Percentiles rank a stretch among this genome's conserved stretches.
Evolutionary conservation across 305 asterid genomes (phyloP).

Genomic region (Fraxinus baroniana): DNA sequence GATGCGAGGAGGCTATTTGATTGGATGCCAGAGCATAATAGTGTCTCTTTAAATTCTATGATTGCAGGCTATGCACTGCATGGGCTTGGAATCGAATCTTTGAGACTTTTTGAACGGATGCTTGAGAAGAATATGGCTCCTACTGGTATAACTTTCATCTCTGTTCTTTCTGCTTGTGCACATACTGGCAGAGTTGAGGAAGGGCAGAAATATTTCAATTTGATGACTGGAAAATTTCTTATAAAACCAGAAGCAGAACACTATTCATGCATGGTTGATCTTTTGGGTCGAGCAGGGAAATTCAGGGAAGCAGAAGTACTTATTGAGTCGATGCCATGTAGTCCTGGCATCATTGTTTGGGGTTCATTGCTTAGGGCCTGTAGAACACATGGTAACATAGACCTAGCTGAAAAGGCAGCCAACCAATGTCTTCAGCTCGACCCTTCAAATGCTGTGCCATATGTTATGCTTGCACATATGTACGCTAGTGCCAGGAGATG

Average conservation of each 20-base stretch:
- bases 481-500: slow-evolving; percentile 49
- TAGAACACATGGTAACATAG: slow-evolving; percentile 50
- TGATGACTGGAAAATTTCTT: slow-evolving; percentile 53
- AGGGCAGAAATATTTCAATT: slow-evolving; percentile 49
- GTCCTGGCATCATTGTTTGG: slow-evolving; percentile 58
- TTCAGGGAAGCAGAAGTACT: slow-evolving; percentile 59
- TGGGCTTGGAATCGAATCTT: slow-evolving; percentile 53
- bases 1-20: slow-evolving; percentile 61
- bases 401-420: slow-evolving; percentile 70
- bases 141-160: slow-evolving; percentile 59
- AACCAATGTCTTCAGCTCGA: slow-evolving; percentile 55
- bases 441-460: slow-evolving; percentile 66
- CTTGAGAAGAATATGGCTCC: slow-evolving; percentile 42
- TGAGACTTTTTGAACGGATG: slow-evolving; percentile 56
- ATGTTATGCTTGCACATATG: slow-evolving; percentile 59
- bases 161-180: slow-evolving; percentile 72
- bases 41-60: slow-evolving; percentile 63
- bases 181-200: slow-evolving; percentile 73
- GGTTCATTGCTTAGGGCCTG: slow-evolving; percentile 68
- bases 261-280: slow-evolving; percentile 73
- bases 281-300: slow-evolving; percentile 67
- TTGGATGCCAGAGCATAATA: slow-evolving; percentile 57
- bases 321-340: slow-evolving; percentile 57
- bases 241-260: slow-evolving; percentile 62
- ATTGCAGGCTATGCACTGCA: slow-evolving; percentile 81